Base-by-base conservation (phyloP, 331 rosid species). In the Spiraea crenata region DNA sequence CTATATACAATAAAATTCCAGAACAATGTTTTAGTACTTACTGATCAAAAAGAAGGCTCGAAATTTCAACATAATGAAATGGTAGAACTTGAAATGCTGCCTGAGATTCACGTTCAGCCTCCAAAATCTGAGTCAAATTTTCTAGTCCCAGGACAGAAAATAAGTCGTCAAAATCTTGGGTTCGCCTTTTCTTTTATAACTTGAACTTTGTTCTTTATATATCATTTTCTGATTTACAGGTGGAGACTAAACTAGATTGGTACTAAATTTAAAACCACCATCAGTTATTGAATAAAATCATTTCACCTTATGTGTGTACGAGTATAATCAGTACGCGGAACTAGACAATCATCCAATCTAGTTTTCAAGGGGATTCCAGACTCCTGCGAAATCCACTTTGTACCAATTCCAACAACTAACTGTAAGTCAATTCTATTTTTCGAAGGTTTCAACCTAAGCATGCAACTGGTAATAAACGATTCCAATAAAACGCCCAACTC, bases 31-130 rank as follows among this genome's bases (percentile, higher is more conserved):
- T 59, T 65, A 65, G 54, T 40, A 82, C 96, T 85, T 83, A 93
- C 99, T 87, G 89, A 56, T 93, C 90, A 81, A 89, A 87, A 79
- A 91, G 90, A 85, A 91, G 97, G 73, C 89, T 85, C 15, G 97
- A 87, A 73, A 91, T 91, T 83, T 95, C 99, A 39, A 95, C 90
- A 63, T 95, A 95, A 87, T 95, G 96, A 66, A 95, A 95, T 51
- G 97, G 99, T 74, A 95, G 80, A 45, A 89, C 84, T 63, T 87
- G 96, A 38, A 91, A 95, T 69, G 92, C 80, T 76, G 89, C 93
- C 78, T 87, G 97, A 69, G 99, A 86, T 46, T 87, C 88, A 7
- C 97, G 87, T 80, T 95, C 97, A 6, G 89, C 90, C 76, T 95
- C 99, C 82, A 91, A 81, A 81, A 88, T 86, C 80, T 82, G 90